Percentiles rank a stretch among this genome's conserved stretches.
These are phyloP conservation scores for Gigaspora rosea DNA, from an alignment of 192 early-diverging fungal species.

Conservation along the genomic window DNA sequence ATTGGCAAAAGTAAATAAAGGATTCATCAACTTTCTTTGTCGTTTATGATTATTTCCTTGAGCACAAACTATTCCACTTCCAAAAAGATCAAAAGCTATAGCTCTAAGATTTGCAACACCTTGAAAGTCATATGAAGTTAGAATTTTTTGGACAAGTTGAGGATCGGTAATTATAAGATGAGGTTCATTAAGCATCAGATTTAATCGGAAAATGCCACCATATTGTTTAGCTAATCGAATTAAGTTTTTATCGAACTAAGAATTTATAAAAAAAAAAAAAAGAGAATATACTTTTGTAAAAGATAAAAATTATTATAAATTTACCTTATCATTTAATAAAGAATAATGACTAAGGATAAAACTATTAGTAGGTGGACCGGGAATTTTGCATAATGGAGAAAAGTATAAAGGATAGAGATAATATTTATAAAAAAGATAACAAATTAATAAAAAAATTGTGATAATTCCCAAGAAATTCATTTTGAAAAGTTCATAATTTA, in stretches of 20 bases:
- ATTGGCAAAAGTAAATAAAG: slow-evolving; percentile 48
- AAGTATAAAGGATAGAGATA: not conserved
- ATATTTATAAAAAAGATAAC: too few relatives aligned
- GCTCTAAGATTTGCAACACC: slow-evolving; percentile 32
- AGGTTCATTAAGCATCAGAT: too few relatives aligned
- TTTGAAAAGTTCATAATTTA: too few relatives aligned
- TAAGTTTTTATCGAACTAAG: too few relatives aligned
- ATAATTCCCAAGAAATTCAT: too few relatives aligned
- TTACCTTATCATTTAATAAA: not conserved
- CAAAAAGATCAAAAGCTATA: slow-evolving; percentile 39
- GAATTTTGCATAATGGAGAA: slow-evolving; percentile 21
- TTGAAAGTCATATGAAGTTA: slow-evolving; percentile 48
- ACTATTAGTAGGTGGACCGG: slow-evolving; percentile 1
- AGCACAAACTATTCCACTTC: slow-evolving; percentile 52
- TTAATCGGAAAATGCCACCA: too few relatives aligned
- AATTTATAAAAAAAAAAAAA: too few relatives aligned
- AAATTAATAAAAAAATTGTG: too few relatives aligned
- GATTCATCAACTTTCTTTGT: slow-evolving; percentile 61
- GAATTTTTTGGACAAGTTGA: slow-evolving; percentile 46
- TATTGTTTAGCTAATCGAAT: too few relatives aligned
- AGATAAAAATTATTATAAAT: not conserved
- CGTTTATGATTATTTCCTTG: slow-evolving; percentile 53
- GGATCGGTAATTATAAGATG: slow-evolving; percentile 43
- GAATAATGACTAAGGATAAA: not conserved
- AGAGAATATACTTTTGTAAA: too few relatives aligned